A percentile compares a stretch with the other conserved stretches of the same genome.
Evolutionary conservation across 75 land plant species (phyloP).

Genomic region (Cupressus sempervirens): DNA sequence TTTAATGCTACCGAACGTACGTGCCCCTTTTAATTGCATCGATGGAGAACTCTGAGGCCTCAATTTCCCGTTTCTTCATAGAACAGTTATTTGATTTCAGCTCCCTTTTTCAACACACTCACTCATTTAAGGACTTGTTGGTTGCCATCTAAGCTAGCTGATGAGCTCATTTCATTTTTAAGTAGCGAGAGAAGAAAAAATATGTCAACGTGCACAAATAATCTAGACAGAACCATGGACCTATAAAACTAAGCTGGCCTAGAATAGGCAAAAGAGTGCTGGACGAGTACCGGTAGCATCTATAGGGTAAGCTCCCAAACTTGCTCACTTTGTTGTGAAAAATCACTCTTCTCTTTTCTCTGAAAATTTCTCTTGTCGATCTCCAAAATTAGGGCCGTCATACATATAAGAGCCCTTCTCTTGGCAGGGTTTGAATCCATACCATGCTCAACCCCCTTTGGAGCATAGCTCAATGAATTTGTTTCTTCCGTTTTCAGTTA

Average conservation of each 20-base stretch:
- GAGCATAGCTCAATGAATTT: not conserved
- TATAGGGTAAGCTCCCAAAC: not conserved
- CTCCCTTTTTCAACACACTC: not conserved
- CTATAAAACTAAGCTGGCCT: not conserved
- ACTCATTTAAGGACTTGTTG: no score
- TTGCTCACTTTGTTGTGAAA: not conserved
- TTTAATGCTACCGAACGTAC: no score
- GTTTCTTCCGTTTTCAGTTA: not conserved
- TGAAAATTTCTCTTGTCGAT: not conserved
- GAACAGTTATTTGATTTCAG: no score
- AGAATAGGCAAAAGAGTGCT: not conserved
- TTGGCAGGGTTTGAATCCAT: not conserved
- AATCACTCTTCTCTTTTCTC: not conserved
- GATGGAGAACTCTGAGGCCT: not conserved
- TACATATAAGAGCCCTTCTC: not conserved
- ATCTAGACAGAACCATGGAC: not conserved
- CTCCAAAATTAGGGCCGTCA: not conserved
- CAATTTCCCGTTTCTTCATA: not conserved
- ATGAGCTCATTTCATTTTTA: no score
- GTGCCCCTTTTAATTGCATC: no score
- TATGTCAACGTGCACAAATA: no score
- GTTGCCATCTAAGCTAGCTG: not conserved
- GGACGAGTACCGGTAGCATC: not conserved
- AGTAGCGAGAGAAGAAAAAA: no score
- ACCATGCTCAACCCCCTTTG: not conserved